phyloP scores from a whole-genome alignment of 1,284 basidiomycete species.

The Mycosarcoma maydis region DNA sequence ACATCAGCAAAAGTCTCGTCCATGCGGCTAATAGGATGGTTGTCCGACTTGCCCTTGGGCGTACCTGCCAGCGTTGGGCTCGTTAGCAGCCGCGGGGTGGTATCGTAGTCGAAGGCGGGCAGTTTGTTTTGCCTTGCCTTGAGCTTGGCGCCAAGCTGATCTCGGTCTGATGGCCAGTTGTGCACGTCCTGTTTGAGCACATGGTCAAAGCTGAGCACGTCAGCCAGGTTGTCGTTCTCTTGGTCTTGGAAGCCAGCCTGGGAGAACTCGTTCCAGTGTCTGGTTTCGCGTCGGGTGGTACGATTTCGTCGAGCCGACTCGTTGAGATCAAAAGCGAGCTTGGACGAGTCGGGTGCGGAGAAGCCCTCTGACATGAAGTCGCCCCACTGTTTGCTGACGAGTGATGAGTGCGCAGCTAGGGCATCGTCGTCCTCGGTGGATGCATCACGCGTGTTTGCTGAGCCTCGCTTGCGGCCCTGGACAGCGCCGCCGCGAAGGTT shows the following conservation, averaged over 20 bases:
- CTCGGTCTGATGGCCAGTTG: constrained; percentile 52
- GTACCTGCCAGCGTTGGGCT: constrained; percentile 38
- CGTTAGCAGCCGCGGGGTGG: constrained; percentile 43
- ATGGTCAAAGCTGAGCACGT: constrained; percentile 61
- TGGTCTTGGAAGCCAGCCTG: constrained; percentile 45
- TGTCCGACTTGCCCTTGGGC: constrained; percentile 15
- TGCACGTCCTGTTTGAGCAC: constrained; percentile 53
- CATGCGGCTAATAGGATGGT: constrained; percentile 52
- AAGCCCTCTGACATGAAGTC: constrained; percentile 61
- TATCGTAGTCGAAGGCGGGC: constrained; percentile 61
- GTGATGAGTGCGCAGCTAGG: constrained; percentile 44
- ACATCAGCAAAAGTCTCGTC: constrained; percentile 64
- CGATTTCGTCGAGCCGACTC: constrained; percentile 56
- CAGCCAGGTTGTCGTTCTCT: constrained; percentile 36
- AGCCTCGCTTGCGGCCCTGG: constrained; percentile 25
- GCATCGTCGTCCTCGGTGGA: constrained; percentile 21
- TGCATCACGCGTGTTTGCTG: not conserved
- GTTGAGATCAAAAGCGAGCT: constrained; percentile 62
- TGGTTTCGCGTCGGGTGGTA: constrained; percentile 38
- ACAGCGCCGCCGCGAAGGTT: constrained; percentile 48
- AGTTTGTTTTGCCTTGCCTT: constrained; percentile 39
- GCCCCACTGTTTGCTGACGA: constrained; percentile 59
- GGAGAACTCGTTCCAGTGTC: constrained; percentile 62
- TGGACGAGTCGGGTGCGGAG: constrained; percentile 55
- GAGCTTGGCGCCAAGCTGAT: constrained; percentile 43